Base-by-base conservation (phyloP, 164 flowering plant genomes). In the Saururus chinensis region DNA sequence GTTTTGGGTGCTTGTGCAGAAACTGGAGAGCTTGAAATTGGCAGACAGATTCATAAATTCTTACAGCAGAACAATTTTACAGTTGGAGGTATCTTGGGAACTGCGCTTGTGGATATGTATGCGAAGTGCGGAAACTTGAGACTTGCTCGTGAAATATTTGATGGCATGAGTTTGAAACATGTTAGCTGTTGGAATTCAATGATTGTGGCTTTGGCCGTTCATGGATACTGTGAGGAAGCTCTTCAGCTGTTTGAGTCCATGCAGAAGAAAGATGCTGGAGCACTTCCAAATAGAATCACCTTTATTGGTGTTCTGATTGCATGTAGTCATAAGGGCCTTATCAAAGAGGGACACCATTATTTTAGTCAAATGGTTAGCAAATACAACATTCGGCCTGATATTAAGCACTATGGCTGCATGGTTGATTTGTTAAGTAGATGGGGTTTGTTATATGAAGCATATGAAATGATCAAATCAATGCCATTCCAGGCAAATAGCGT, bases 321-420 rank as follows among this genome's bases (percentile, higher is more conserved):
- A 17, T 80, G 84, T 59, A 74, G 80, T 59, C 82, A 71, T 55
- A 70, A 71, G 52, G 83, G 84, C 56, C 53, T 74, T 54, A 74
- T 79, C 1, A 71, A 77, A 48, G 76, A 70, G 53, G 83, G 81
- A 21, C 70, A 70, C n/a, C 24, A 20, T 13, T 74, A 52, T 56
- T 81, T 83, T 60, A 45, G 21, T 25, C 60, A 45, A 7, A 83
- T 81, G 87, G 55, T 60, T 1, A 64, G 69, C 11, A 60, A 67
- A 59, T 72, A 82, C 67, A 64, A 66, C 22, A 80, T 82, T 24
- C 41, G 25, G 58, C 82, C 84, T 40, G 78, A 75, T 48, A 49
- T 80, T 21, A 77, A 78, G 71, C 86, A 78, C 60, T 75, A 71
- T 56, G 86, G 86, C 9, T 82, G 84, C 78, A 76, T 82, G 81